These are phyloP conservation scores for Amoeboaphelidium protococcarum DNA, from an alignment of 371 early-diverging fungal species.

Conservation along the genomic window DNA sequence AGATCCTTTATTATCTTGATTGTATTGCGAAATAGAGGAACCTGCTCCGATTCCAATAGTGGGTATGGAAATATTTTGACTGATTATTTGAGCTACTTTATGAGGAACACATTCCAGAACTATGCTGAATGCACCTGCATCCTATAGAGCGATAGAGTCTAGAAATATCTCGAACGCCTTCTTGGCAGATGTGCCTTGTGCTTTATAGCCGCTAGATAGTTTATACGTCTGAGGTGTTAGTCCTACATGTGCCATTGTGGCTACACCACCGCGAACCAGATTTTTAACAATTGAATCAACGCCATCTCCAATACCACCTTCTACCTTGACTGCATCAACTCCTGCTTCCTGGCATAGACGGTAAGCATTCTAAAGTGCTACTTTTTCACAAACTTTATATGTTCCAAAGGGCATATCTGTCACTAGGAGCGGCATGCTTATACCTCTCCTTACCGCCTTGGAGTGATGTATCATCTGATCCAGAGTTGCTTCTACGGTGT, in stretches of 20 bases:
- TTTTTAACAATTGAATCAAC: conserved; percentile 32
- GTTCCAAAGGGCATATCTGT: conserved; percentile 79
- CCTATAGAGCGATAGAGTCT: conserved; percentile 64
- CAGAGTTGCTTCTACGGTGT: conserved; percentile 57
- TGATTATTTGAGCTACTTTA: conserved; percentile 54
- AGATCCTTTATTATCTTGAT: too few species aligned
- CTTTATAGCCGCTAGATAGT: conserved; percentile 62
- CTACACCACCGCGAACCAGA: conserved; percentile 33
- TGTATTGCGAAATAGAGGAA: conserved; percentile 32
- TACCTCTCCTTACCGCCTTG: conserved; percentile 58
- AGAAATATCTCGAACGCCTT: conserved; percentile 15
- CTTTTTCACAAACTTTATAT: conserved; percentile 42
- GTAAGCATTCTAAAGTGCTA: conserved; percentile 44
- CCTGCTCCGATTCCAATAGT: conserved; percentile 96
- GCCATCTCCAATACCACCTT: conserved; percentile 64
- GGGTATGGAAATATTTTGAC: conserved; percentile 32
- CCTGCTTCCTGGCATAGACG: conserved; percentile 52
- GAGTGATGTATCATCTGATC: conserved; percentile 89
- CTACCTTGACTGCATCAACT: conserved; percentile 83
- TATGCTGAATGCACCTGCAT: conserved; percentile 68
- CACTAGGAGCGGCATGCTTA: conserved; percentile 40
- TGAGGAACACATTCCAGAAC: conserved; percentile 82
- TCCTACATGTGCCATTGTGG: conserved; percentile 78
- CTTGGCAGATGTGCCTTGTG: conserved; percentile 64
- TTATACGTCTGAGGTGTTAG: conserved; percentile 75